Conservation (phyloP, 306 rosid species). For the Neltuma alba region DNA sequence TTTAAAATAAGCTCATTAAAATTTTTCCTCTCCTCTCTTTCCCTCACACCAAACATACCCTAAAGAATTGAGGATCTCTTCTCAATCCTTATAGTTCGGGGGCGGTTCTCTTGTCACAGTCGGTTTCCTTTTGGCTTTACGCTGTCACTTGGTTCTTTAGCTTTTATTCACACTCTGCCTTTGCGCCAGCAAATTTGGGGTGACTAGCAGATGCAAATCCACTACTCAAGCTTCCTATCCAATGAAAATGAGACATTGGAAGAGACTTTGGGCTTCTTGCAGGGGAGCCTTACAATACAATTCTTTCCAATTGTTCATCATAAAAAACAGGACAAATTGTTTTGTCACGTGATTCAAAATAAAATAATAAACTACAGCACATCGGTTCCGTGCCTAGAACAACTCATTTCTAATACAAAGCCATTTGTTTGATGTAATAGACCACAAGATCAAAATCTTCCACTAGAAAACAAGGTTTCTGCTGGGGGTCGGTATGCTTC, state of each 20-base stretch:
- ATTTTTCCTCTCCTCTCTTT: no score
- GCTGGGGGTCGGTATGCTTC: slow-evolving; percentile 23
- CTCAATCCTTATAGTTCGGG: background rate
- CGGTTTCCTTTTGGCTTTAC: background rate
- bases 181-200: background rate
- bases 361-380: background rate
- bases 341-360: background rate
- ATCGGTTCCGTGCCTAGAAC: no score
- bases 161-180: background rate
- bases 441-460: background rate
- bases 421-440: background rate
- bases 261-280: no score
- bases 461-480: slow-evolving; percentile 13
- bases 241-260: background rate
- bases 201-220: background rate
- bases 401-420: background rate
- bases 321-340: background rate
- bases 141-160: background rate
- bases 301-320: no score
- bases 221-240: background rate
- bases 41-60: no score
- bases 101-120: background rate
- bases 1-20: no score
- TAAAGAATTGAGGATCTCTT: no score
- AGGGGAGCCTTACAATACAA: no score